Percentiles rank a stretch among this genome's conserved stretches.
Conservation (phyloP, 768 basidiomycete genomes). For the Cyclocybe aegerita region DNA sequence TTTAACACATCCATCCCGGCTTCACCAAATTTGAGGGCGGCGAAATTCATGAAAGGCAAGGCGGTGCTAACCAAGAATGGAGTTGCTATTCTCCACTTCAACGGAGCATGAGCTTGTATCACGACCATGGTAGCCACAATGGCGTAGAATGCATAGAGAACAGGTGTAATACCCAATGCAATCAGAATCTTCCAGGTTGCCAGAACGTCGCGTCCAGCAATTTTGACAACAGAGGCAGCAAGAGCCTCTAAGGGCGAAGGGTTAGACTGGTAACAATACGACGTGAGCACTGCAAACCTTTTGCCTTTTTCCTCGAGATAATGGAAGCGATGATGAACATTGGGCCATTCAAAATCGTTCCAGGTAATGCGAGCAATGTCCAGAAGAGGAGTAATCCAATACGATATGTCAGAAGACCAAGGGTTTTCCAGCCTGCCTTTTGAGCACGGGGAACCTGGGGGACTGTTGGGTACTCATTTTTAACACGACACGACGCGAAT, state of each 20-base stretch:
- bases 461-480: background rate
- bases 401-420: conserved; percentile 83
- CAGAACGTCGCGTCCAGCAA: conserved; percentile 94
- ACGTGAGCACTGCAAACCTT: conserved; percentile 47
- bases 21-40: conserved; percentile 95
- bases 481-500: background rate
- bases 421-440: conserved; percentile 82
- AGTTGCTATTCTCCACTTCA: conserved; percentile 67
- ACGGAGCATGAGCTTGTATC: conserved; percentile 60
- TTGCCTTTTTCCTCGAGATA: conserved; percentile 86
- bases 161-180: conserved; percentile 85
- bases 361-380: conserved; percentile 85
- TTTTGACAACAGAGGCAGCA: conserved; percentile 92
- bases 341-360: conserved; percentile 87
- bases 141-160: conserved; percentile 84
- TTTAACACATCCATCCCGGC: conserved; percentile 97
- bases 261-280: background rate
- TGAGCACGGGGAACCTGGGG: conserved; percentile 82
- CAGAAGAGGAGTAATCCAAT: conserved; percentile 75
- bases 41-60: conserved; percentile 87
- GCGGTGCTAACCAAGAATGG: conserved; percentile 74
- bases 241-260: conserved; percentile 70
- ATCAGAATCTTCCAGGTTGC: conserved; percentile 98
- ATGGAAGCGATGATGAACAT: conserved; percentile 90
- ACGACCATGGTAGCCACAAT: conserved; percentile 73